phyloP scores from a whole-genome alignment of 2,329 filamentous ascomycete species.

The Ustulina deusta region DNA sequence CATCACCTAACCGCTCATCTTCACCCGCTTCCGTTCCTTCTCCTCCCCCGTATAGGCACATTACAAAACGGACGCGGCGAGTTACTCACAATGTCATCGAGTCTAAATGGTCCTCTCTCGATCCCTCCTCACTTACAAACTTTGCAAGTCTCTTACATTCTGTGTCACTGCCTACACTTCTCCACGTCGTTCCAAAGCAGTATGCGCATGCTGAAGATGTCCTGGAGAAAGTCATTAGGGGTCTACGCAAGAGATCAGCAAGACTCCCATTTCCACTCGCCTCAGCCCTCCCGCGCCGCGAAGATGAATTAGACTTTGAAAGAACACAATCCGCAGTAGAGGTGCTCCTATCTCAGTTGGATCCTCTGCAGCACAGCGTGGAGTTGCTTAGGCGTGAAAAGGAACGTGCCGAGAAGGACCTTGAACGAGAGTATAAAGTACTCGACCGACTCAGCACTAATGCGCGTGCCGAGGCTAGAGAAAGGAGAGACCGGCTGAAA shows the following conservation, averaged over 20 bases:
- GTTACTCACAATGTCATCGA: constrained; percentile 75
- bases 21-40: constrained; percentile 46
- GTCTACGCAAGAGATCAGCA: constrained; percentile 68
- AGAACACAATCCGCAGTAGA: constrained; percentile 70
- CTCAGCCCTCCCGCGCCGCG: constrained; percentile 59
- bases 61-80: constrained; percentile 63
- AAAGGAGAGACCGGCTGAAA: constrained; percentile 62
- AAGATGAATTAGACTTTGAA: constrained; percentile 74
- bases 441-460: constrained; percentile 66
- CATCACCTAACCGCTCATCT: constrained; percentile 40
- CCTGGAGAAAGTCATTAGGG: constrained; percentile 66
- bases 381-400: constrained; percentile 70
- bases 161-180: constrained; percentile 71
- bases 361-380: constrained; percentile 71
- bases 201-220: constrained; percentile 67
- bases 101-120: constrained; percentile 73
- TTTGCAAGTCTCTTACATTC: constrained; percentile 68
- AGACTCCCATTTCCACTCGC: constrained; percentile 76
- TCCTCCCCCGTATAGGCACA: constrained; percentile 60
- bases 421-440: constrained; percentile 67
- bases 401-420: constrained; percentile 64
- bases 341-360: constrained; percentile 68
- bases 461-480: constrained; percentile 64
- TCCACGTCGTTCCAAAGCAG: constrained; percentile 63
- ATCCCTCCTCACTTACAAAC: constrained; percentile 64